These are phyloP conservation scores for Bombardia bombarda DNA, from an alignment of 495 filamentous ascomycete species.

Conservation along the genomic window DNA sequence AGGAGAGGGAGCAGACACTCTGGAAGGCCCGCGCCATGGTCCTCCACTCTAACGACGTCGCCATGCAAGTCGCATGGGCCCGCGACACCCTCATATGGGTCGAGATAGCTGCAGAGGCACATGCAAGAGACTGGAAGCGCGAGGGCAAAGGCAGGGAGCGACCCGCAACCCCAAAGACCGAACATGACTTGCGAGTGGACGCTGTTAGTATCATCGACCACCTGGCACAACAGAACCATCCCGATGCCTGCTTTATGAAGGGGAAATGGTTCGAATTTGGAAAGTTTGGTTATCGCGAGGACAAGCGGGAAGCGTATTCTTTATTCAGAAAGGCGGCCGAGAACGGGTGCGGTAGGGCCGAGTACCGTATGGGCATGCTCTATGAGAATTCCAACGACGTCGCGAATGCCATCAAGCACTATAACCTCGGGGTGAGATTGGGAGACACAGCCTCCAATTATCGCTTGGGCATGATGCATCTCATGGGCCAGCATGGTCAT, in stretches of 20 bases:
- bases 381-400: slow-evolving; percentile 90
- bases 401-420: slow-evolving; percentile 83
- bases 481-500: slow-evolving; percentile 87
- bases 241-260: slow-evolving; percentile 88
- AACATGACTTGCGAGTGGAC: slow-evolving; percentile 80
- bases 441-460: slow-evolving; percentile 92
- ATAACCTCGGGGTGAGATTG: slow-evolving; percentile 65
- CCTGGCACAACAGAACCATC: slow-evolving; percentile 83
- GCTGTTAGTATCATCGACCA: slow-evolving; percentile 88
- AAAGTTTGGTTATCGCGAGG: slow-evolving; percentile 79
- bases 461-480: slow-evolving; percentile 93
- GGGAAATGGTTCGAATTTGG: slow-evolving; percentile 98
- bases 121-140: slow-evolving; percentile 51
- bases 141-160: slow-evolving; percentile 55
- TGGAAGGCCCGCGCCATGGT: slow-evolving; percentile 76
- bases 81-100: slow-evolving; percentile 86
- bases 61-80: slow-evolving; percentile 95
- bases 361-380: slow-evolving; percentile 97
- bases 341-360: slow-evolving; percentile 83
- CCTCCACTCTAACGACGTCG: slow-evolving; percentile 87
- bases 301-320: slow-evolving; percentile 89
- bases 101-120: slow-evolving; percentile 66
- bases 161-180: slow-evolving; percentile 70
- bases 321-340: slow-evolving; percentile 81
- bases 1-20: slow-evolving; percentile 82